Conservation (phyloP, 2,329 filamentous ascomycete species). For the Cytospora piceicola region DNA sequence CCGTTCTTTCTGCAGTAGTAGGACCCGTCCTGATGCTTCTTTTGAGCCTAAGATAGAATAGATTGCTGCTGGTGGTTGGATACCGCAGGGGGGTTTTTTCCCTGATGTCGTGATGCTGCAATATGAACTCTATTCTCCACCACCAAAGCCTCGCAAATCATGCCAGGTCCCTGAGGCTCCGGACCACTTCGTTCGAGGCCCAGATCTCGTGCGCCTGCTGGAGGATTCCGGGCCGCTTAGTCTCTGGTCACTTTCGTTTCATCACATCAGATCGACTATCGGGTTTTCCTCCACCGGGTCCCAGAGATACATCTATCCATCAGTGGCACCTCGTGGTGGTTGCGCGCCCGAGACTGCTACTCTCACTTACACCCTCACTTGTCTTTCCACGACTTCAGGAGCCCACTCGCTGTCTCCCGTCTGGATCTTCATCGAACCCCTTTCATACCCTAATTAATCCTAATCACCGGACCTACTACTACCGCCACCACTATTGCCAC, state of each 20-base stretch:
- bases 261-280: background rate
- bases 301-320: background rate
- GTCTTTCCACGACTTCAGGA: background rate
- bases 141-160: conserved; percentile 7
- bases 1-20: background rate
- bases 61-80: background rate
- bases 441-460: background rate
- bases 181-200: conserved; percentile 2
- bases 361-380: background rate
- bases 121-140: conserved; percentile 9
- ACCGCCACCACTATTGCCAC: too few species aligned
- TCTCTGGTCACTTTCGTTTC: background rate
- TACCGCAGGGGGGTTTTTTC: background rate
- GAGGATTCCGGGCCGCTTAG: background rate
- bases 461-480: background rate
- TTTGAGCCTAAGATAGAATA: background rate
- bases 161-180: conserved; percentile 1
- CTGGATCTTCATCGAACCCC: background rate
- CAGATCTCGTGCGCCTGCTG: background rate
- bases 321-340: background rate
- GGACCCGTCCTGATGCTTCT: conserved; percentile 1
- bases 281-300: background rate
- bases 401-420: background rate
- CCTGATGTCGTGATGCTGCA: conserved; percentile 23
- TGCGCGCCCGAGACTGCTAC: background rate